Conservation (phyloP, 768 basidiomycete species). For the Lyophyllum decastes region DNA sequence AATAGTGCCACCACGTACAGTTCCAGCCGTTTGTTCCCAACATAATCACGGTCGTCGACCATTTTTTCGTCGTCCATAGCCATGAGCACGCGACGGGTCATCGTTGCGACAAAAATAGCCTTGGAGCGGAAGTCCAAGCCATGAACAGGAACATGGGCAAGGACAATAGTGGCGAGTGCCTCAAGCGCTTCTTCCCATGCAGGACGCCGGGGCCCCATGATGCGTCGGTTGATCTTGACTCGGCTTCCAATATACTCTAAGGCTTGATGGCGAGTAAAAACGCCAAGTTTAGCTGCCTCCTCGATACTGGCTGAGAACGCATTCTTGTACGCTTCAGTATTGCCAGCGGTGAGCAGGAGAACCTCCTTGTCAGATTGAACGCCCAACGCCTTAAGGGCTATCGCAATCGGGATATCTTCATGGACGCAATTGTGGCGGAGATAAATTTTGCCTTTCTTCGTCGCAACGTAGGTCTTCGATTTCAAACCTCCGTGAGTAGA, state of each 20-base stretch:
- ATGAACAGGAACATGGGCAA: constrained; percentile 93
- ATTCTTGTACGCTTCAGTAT: constrained; percentile 82
- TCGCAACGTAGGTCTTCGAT: constrained; percentile 96
- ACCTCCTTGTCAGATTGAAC: constrained; percentile 98
- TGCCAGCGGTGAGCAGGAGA: constrained; percentile 89
- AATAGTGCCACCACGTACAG: constrained; percentile 58
- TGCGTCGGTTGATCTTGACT: constrained; percentile 83
- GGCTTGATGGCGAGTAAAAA: constrained; percentile 92
- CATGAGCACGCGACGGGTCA: constrained; percentile 95
- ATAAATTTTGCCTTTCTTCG: constrained; percentile 93
- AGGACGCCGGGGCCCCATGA: constrained; percentile 81
- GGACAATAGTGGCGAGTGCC: constrained; percentile 94
- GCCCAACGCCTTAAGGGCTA: constrained; percentile 95
- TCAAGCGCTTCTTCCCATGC: constrained; percentile 95
- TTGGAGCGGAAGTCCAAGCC: constrained; percentile 90
- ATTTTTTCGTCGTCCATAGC: constrained; percentile 96
- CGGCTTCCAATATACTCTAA: constrained; percentile 93
- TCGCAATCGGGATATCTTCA: constrained; percentile 94
- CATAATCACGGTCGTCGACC: constrained; percentile 98
- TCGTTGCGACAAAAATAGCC: constrained; percentile 95
- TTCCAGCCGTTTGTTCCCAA: constrained; percentile 98
- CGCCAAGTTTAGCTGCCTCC: constrained; percentile 87
- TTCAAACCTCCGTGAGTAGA: constrained; percentile 85
- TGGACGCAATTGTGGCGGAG: constrained; percentile 97
- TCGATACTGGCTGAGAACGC: constrained; percentile 91